Evolutionary conservation across 2,329 filamentous ascomycete species (phyloP).

Genomic region (Arthroderma sp.): DNA sequence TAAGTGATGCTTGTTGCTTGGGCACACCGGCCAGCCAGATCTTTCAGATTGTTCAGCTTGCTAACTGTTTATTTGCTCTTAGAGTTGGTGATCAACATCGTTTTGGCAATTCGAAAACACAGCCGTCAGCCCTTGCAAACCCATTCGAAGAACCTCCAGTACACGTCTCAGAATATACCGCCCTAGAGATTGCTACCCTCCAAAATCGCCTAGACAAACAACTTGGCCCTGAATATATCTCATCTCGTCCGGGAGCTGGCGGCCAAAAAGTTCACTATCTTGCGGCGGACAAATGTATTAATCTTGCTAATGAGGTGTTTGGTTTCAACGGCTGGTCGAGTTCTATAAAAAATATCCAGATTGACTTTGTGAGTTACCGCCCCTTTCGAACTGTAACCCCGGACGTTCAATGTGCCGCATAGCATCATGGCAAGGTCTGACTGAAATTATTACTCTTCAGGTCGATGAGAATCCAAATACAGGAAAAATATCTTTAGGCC

Average conservation of each 20-base stretch:
- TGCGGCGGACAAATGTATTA: conserved; percentile 91
- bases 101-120: conserved; percentile 13
- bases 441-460: conserved; percentile 20
- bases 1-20: conserved; percentile 16
- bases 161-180: conserved; percentile 67
- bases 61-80: conserved; percentile 4
- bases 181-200: conserved; percentile 77
- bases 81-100: conserved; percentile 58
- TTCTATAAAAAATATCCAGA: conserved; percentile 83
- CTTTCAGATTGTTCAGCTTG: not conserved
- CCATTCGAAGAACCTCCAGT: conserved; percentile 64
- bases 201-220: conserved; percentile 81
- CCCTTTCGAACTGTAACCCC: not conserved
- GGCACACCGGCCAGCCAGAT: not conserved
- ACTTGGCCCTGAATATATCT: conserved; percentile 91
- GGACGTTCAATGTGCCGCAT: too few relatives aligned
- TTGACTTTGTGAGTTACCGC: conserved; percentile 60
- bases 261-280: conserved; percentile 86
- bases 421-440: too few relatives aligned
- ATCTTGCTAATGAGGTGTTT: conserved; percentile 87
- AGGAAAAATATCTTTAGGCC: conserved; percentile 65
- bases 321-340: conserved; percentile 98
- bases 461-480: conserved; percentile 70
- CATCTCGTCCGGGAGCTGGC: conserved; percentile 65
- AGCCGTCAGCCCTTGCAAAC: conserved; percentile 40